These are phyloP conservation scores for Fusarium sp. DNA, from an alignment of 2,329 filamentous ascomycete species.

Conservation along the genomic window DNA sequence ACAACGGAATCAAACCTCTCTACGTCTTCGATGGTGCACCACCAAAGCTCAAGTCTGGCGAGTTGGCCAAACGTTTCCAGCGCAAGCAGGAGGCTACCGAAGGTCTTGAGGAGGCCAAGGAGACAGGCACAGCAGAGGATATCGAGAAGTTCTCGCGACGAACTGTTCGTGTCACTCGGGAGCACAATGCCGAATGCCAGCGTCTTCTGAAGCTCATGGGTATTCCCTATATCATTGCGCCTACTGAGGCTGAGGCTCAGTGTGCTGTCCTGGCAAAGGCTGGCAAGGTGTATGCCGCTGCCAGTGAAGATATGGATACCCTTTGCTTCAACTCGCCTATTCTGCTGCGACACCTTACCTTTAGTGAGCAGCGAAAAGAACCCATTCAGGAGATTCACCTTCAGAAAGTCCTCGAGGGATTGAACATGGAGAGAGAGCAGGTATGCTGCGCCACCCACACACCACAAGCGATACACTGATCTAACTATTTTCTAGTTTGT, in stretches of 20 bases:
- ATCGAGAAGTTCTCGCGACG: conserved; percentile 96
- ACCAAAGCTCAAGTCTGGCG: conserved; percentile 96
- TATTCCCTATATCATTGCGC: conserved; percentile 92
- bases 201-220: conserved; percentile 93
- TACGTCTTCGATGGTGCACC: conserved; percentile 98
- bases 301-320: conserved; percentile 99
- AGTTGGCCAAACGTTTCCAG: conserved; percentile 95
- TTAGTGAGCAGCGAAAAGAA: conserved; percentile 97
- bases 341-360: conserved; percentile 91
- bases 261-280: conserved; percentile 90
- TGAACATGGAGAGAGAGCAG: conserved; percentile 89
- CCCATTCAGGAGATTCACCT: conserved; percentile 96
- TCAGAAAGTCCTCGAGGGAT: conserved; percentile 85
- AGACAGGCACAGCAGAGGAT: conserved; percentile 96
- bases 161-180: conserved; percentile 93
- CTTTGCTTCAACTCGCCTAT: conserved; percentile 95
- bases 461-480: neutral
- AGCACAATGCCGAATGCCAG: conserved; percentile 97
- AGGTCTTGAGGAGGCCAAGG: conserved; percentile 92
- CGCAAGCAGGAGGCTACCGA: conserved; percentile 94
- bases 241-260: conserved; percentile 97
- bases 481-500: conserved; percentile 76
- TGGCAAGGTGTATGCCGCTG: conserved; percentile 96
- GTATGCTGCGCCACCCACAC: conserved; percentile 58
- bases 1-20: conserved; percentile 98